Evolutionary conservation across 2,329 filamentous ascomycete species (phyloP), one percentile per base, ranked within the genome.

Genomic region (Ceratocystis papillata): DNA sequence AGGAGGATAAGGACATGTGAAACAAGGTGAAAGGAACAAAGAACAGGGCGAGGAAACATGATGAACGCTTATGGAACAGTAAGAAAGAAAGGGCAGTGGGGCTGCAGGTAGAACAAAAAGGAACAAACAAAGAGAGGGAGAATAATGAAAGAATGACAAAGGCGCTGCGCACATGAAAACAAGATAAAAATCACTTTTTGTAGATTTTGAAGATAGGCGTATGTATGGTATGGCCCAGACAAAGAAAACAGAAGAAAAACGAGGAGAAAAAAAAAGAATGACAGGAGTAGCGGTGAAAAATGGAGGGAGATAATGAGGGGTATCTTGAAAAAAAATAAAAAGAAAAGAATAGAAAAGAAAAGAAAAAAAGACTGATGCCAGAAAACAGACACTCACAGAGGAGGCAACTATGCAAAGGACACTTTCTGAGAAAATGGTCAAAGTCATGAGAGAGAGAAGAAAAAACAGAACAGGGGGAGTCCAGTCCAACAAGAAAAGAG

Each of bases 401-500:
- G 20, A n/a, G 46, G 17, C 20, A 50, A 7, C 3, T 50, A 15
- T n/a, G 10, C 15, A 50, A 61, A 46, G 68, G 60, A 62, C 62
- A 70, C 33, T 25, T 67, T 60, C 64, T 65, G 69, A 68, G 67
- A 59, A 70, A 69, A 69, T 70, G 64, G 67, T 70, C 33, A 37
- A 3, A 37, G 46, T 45, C 63, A 45, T 45, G 20, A 65, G 68
- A 69, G 68, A 69, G 33, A 63, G 22, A 64, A 59, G 20, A 28
- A 67, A 50, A 48, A 30, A 65, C 33, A 55, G 37, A 41, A 3
- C 37, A 15, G 37, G 12, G 37, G 3, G 37, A 5, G 10, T 41
- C 3, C 37, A 41, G 37, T 41, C 10, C 37, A 41, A 15, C 37
- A 41, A 41, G 37, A 15, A 12, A 41, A 41, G 37, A 15, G 37